These are phyloP conservation scores for Monosporascus sp. DNA, from an alignment of 2,329 filamentous ascomycete genomes.

Conservation along the genomic window DNA sequence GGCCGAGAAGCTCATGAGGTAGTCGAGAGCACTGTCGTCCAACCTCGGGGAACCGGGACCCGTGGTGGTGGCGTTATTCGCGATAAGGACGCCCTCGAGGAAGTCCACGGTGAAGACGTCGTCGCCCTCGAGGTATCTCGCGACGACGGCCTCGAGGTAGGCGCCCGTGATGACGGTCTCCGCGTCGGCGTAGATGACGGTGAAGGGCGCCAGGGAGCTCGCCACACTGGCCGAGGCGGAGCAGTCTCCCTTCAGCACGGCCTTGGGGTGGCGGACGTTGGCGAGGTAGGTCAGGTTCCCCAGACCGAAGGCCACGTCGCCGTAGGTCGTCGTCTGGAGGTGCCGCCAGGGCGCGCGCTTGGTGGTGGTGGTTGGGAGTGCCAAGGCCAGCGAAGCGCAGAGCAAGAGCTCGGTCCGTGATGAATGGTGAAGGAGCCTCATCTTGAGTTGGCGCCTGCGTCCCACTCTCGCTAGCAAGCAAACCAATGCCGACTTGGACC, in stretches of 20 bases:
- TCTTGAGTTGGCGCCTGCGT: not conserved
- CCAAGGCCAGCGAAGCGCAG: not conserved
- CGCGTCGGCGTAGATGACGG: conserved; percentile 25
- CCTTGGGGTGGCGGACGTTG: conserved; percentile 27
- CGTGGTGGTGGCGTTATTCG: conserved; percentile 15
- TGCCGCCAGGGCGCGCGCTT: conserved; percentile 13
- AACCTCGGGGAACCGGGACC: conserved; percentile 12
- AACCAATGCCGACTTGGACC: not conserved
- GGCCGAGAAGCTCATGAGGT: conserved; percentile 11
- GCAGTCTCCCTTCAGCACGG: conserved; percentile 8
- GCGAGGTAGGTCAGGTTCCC: conserved; percentile 32
- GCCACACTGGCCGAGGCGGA: conserved; percentile 1
- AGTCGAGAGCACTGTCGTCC: conserved; percentile 12
- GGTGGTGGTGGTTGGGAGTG: not conserved
- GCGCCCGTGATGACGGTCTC: conserved; percentile 21
- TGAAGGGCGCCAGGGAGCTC: conserved; percentile 13
- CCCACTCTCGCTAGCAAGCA: too few relatives aligned
- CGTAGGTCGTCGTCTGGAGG: conserved; percentile 16
- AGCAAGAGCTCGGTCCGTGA: not conserved
- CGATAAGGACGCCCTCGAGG: conserved; percentile 26
- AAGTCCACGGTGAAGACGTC: conserved; percentile 33
- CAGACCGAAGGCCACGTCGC: conserved; percentile 29
- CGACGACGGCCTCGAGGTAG: conserved; percentile 23
- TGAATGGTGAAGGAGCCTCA: not conserved
- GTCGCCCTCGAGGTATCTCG: conserved; percentile 26